Percentiles rank a stretch among this genome's conserved stretches.
phyloP scores from a whole-genome alignment of 208 protist species.

The Sergeia podlipaevii region DNA sequence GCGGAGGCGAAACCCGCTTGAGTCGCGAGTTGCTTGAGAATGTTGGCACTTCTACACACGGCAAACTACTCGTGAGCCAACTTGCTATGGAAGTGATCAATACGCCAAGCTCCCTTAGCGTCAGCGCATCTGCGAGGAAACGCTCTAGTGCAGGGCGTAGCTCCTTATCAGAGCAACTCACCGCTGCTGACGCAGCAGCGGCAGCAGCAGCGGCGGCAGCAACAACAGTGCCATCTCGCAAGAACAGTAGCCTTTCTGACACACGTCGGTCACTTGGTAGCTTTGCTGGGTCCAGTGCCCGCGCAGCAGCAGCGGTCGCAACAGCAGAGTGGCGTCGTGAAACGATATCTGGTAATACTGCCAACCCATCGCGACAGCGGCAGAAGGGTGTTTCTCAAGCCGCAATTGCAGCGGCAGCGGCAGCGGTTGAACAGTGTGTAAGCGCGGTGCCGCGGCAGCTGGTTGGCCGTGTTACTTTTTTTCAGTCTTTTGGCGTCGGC shows the following conservation, averaged over 20 bases:
- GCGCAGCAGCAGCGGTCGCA: too few relatives aligned
- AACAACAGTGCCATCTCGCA: neutral
- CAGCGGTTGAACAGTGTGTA: neutral
- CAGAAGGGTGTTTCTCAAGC: neutral
- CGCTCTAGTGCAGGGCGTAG: too few relatives aligned
- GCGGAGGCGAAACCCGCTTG: constrained; percentile 61
- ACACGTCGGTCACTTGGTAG: too few relatives aligned
- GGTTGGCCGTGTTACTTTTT: too few relatives aligned
- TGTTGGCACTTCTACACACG: constrained; percentile 21
- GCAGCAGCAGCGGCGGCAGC: constrained; percentile 1
- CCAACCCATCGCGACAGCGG: too few relatives aligned
- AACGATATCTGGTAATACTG: too few relatives aligned
- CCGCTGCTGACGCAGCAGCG: neutral
- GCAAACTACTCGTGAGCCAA: constrained; percentile 58
- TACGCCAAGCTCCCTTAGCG: constrained; percentile 10
- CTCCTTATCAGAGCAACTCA: too few relatives aligned
- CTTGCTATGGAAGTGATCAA: constrained; percentile 43
- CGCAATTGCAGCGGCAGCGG: neutral
- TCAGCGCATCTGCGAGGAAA: neutral
- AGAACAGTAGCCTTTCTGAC: too few relatives aligned
- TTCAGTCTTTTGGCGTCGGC: too few relatives aligned
- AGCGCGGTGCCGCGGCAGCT: too few relatives aligned
- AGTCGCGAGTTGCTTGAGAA: constrained; percentile 31
- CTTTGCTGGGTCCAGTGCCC: too few relatives aligned
- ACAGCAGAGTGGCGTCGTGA: too few relatives aligned